These are phyloP conservation scores for Apiotrichum gamsii DNA, from an alignment of 1,284 basidiomycete genomes.

Conservation along the genomic window DNA sequence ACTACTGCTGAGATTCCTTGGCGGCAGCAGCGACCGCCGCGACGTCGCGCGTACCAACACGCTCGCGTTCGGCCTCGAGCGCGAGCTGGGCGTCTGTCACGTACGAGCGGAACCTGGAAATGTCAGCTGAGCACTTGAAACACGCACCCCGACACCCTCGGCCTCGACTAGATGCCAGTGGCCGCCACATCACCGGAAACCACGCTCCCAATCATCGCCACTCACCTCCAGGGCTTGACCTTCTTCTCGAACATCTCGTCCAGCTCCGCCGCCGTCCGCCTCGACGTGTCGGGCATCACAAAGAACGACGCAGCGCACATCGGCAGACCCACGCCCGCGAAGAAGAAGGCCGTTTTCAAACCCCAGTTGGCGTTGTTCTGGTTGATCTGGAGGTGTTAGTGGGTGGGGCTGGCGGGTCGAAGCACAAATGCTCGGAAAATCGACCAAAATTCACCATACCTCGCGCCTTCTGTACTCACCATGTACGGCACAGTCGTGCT, in stretches of 20 bases:
- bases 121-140: too few species aligned
- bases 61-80: slow-evolving; percentile 21
- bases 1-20: too few species aligned
- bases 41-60: background rate
- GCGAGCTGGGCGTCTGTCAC: slow-evolving; percentile 27
- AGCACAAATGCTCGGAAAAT: too few species aligned
- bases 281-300: slow-evolving; percentile 30
- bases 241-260: slow-evolving; percentile 36
- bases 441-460: too few species aligned
- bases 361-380: slow-evolving; percentile 17
- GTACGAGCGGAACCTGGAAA: slow-evolving; percentile 18
- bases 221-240: slow-evolving; percentile 20
- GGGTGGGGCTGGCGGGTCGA: background rate
- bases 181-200: too few species aligned
- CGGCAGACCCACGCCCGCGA: slow-evolving; percentile 22
- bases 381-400: slow-evolving; percentile 1
- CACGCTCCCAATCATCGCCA: too few species aligned
- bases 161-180: too few species aligned
- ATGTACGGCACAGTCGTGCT: slow-evolving; percentile 26
- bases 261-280: slow-evolving; percentile 27
- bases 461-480: slow-evolving; percentile 5
- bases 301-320: slow-evolving; percentile 24
- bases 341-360: slow-evolving; percentile 30
- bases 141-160: too few species aligned
- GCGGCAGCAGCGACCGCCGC: background rate